Conservation (phyloP, 208 protist species). For the Strigomonas culicis region DNA sequence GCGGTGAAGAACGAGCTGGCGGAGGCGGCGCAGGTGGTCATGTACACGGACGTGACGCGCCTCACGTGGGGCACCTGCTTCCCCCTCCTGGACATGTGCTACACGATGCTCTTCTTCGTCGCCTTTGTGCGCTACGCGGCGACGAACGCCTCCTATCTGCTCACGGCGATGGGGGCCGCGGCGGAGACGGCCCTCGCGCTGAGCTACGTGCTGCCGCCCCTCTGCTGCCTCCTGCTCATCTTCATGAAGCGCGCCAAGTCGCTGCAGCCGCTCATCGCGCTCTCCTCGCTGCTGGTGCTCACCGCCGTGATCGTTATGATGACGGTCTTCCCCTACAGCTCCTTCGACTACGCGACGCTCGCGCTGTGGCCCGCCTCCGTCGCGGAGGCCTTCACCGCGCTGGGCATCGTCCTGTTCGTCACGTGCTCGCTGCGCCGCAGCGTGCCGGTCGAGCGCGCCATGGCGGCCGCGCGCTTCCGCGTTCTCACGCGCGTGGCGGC, state of each 20-base stretch:
- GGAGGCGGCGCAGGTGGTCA: conserved; percentile 27
- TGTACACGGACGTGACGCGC: conserved; percentile 44
- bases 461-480: conserved; percentile 28
- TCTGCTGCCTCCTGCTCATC: conserved; percentile 31
- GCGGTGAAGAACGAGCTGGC: conserved; percentile 32
- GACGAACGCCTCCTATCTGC: conserved; percentile 29
- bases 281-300: conserved; percentile 33
- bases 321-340: conserved; percentile 23
- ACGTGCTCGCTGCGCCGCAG: conserved; percentile 20
- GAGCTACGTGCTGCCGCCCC: conserved; percentile 32
- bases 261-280: conserved; percentile 22
- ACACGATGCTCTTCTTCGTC: conserved; percentile 26
- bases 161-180: conserved; percentile 19
- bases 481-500: conserved; percentile 18
- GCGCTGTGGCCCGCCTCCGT: conserved; percentile 19
- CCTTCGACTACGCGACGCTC: conserved; percentile 7
- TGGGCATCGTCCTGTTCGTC: conserved; percentile 30
- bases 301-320: conserved; percentile 25
- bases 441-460: conserved; percentile 40
- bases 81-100: conserved; percentile 21
- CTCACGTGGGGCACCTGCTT: conserved; percentile 32
- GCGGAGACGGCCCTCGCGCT: conserved; percentile 20
- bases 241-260: conserved; percentile 45
- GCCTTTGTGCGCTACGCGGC: conserved; percentile 36
- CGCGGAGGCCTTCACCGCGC: conserved; percentile 28